A percentile compares a stretch with the other conserved stretches of the same genome.
Evolutionary conservation across 768 basidiomycete genomes (phyloP).

Genomic region (Xerocomellus dryophilus): DNA sequence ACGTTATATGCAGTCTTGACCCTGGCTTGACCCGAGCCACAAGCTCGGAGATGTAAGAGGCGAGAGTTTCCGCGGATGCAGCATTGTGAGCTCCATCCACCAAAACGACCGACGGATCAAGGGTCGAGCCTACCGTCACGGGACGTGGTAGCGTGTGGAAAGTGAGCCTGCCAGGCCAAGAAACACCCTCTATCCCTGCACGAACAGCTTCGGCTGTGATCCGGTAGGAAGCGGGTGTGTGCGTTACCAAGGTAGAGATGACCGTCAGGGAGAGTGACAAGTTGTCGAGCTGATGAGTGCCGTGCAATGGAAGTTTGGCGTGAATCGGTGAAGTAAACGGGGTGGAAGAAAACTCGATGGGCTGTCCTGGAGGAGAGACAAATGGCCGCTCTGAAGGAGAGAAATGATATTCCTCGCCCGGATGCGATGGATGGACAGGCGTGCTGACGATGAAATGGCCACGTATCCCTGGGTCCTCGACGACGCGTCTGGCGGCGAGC

Average conservation of each 20-base stretch:
- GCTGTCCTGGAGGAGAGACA: conserved; percentile 38
- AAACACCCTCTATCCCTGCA: conserved; percentile 54
- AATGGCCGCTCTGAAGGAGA: conserved; percentile 31
- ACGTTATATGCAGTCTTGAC: conserved; percentile 51
- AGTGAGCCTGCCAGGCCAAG: conserved; percentile 84
- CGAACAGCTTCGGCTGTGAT: conserved; percentile 52
- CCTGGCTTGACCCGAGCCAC: conserved; percentile 22
- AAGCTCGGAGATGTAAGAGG: conserved; percentile 50
- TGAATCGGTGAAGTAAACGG: conserved; percentile 45
- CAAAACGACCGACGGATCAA: conserved; percentile 45
- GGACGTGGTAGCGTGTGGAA: conserved; percentile 46
- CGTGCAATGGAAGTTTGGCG: conserved; percentile 63
- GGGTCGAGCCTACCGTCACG: conserved; percentile 11
- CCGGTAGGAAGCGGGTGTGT: conserved; percentile 30
- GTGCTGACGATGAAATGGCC: conserved; percentile 40
- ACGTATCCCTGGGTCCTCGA: conserved; percentile 36
- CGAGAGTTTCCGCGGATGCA: conserved; percentile 67
- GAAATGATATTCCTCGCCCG: conserved; percentile 34
- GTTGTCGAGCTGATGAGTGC: conserved; percentile 84
- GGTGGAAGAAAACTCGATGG: conserved; percentile 42
- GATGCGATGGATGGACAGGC: conserved; percentile 35
- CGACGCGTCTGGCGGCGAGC: conserved; percentile 40
- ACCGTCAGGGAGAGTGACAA: conserved; percentile 65
- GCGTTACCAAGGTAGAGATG: conserved; percentile 53
- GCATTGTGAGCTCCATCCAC: conserved; percentile 95